Evolutionary conservation across 2,329 filamentous ascomycete species (phyloP), one percentile per base, ranked within the genome.

Genomic region (Aspergillus sp.): DNA sequence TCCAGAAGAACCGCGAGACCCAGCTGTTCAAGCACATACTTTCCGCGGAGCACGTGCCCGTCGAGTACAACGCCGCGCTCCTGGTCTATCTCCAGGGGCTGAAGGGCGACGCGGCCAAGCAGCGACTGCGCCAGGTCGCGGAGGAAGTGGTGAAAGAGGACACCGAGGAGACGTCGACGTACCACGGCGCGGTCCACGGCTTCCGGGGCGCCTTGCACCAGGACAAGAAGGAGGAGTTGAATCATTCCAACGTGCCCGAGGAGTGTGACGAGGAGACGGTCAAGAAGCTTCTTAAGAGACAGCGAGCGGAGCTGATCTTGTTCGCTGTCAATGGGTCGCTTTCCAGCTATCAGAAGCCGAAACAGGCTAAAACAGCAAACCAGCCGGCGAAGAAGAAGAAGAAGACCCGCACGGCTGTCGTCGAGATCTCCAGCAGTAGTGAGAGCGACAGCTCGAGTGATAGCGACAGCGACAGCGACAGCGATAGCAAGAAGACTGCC

Each of bases 1-100:
- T 97, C 78, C 96, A 95, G 77, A 97, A 97, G 76, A 92, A 91
- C 62, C 85, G 91, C 67, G 92, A 97, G 72, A 89, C 87, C 49
- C 84, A 89, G 61, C 78, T 97, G 11, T 83, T 97, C 67, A 93
- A 94, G 71, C 86, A 95, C 76, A 75, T 88, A 43, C 89, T 95
- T 68, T 85, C 89, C 60, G 75, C 85, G 58, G 82, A 85, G 62
- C 81, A 83, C 41, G 82, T 97, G 41, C 89, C 91, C 0, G 75
- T 85, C 14, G 76, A 81, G 54, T 83, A 93, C 72, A 85, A 89
- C 53, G 74, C 82, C 44, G 79, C 85, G 19, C 84, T 97, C 40
- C 83, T 88, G 66, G 80, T 84, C 47, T 97, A 97, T 74, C 83
- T 97, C 58, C 78, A 82, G 53, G 90, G 91, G 47, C 74, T 97